Conservation (phyloP, 352 stramenopile genomes). For the Phytophthora pisi region DNA sequence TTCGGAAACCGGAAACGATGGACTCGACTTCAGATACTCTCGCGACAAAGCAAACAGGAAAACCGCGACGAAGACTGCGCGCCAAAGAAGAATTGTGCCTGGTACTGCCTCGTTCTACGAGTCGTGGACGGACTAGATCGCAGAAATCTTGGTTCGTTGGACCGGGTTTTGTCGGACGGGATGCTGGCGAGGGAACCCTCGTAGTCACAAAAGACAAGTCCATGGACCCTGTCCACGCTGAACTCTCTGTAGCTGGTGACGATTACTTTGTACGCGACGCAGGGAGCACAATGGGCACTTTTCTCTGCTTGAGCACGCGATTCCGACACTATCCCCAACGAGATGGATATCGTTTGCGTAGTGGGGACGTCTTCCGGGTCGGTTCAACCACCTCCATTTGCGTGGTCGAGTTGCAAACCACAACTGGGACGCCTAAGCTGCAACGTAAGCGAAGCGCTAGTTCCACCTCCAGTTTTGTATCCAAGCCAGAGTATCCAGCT, state of each 20-base stretch:
- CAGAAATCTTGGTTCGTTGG: slow-evolving; percentile 71
- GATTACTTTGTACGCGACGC: slow-evolving; percentile 69
- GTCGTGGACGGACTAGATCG: slow-evolving; percentile 20
- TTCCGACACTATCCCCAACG: slow-evolving; percentile 73
- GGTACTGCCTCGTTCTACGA: slow-evolving; percentile 41
- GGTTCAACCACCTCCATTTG: slow-evolving; percentile 45
- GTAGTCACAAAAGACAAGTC: slow-evolving; percentile 60
- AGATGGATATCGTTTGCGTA: slow-evolving; percentile 65
- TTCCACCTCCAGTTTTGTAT: slow-evolving; percentile 11
- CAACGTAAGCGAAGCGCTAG: slow-evolving; percentile 1
- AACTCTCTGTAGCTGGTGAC: slow-evolving; percentile 61
- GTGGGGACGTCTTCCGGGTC: slow-evolving; percentile 57
- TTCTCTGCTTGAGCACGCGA: slow-evolving; percentile 73
- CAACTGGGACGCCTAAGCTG: not conserved
- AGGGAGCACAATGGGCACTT: slow-evolving; percentile 56
- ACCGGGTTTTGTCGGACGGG: slow-evolving; percentile 62
- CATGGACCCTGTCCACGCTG: slow-evolving; percentile 73
- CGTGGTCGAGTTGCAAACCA: slow-evolving; percentile 37
- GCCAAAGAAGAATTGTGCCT: slow-evolving; percentile 66
- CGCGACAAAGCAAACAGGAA: slow-evolving; percentile 2
- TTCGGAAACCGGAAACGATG: not conserved
- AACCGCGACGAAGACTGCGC: slow-evolving; percentile 40
- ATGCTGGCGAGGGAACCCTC: slow-evolving; percentile 52
- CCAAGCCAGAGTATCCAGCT: slow-evolving; percentile 6
- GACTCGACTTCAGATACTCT: not conserved